Evolutionary conservation across 164 flowering plant species (phyloP).

Genomic region (Sextonia rubra): DNA sequence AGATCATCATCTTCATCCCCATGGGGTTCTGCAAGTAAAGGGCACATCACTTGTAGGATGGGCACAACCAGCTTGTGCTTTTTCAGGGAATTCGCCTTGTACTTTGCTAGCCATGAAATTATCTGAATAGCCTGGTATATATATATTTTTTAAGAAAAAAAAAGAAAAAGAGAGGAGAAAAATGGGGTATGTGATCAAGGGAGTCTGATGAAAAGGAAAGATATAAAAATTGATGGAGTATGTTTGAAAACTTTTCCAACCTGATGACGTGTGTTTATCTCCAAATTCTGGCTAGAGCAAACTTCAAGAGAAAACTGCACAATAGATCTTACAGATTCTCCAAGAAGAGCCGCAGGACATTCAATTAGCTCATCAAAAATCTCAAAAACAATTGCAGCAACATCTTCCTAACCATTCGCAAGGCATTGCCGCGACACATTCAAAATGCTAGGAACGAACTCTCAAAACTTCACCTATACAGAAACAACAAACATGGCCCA

Average conservation of each 20-base stretch:
- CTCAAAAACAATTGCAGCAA: slow-evolving; percentile 90
- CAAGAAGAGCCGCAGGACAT: slow-evolving; percentile 96
- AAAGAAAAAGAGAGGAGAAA: background rate
- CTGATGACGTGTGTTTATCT: slow-evolving; percentile 88
- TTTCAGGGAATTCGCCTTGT: slow-evolving; percentile 75
- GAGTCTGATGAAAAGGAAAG: background rate
- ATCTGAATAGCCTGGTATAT: slow-evolving; percentile 86
- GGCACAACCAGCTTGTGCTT: slow-evolving; percentile 82
- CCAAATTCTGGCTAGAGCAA: slow-evolving; percentile 77
- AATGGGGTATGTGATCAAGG: background rate
- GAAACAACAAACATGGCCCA: background rate
- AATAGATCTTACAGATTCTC: slow-evolving; percentile 85
- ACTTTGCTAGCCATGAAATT: slow-evolving; percentile 95
- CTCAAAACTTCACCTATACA: slow-evolving; percentile 81
- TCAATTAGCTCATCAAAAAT: slow-evolving; percentile 97
- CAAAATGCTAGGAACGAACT: slow-evolving; percentile 88
- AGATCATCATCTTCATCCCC: slow-evolving; percentile 86
- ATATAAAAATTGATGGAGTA: too few relatives aligned
- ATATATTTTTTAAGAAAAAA: too few relatives aligned
- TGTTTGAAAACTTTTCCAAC: slow-evolving; percentile 25
- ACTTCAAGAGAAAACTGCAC: slow-evolving; percentile 98
- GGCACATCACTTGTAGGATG: slow-evolving; percentile 89
- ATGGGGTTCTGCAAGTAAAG: slow-evolving; percentile 79
- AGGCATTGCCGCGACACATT: slow-evolving; percentile 33
- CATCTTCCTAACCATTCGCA: slow-evolving; percentile 51